Evolutionary conservation across 2,329 filamentous ascomycete genomes (phyloP), one percentile per base, ranked within the genome.

Genomic region (Cytospora mali): DNA sequence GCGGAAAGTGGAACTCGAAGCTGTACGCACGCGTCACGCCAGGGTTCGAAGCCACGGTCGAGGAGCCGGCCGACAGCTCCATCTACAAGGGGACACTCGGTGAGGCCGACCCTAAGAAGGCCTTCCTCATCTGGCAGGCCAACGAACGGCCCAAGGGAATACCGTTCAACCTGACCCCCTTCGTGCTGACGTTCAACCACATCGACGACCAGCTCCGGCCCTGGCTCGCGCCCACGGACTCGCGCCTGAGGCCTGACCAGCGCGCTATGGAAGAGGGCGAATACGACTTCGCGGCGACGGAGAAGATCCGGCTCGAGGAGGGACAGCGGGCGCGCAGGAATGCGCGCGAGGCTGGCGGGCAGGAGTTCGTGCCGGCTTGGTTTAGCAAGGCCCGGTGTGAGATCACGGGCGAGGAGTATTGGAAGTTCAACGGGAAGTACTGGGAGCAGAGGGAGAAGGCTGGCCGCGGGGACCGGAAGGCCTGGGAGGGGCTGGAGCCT

Each of bases 211-310:
- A 85, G n/a, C 82, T 99, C 21, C 80, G 79, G 57, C 85, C 89
- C 5, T 87, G 89, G 77, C 79, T 99, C 18, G 91, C 95, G 42
- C 95, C 95, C 0, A 99, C 95, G 0, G 95, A 99, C 75, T 96
- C 94, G 1, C 84, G 95, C n/a, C 81, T 97, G 33, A 84, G 95
- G 31, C 94, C 95, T 0, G 95, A 99, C 75, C 95, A 99, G 79
- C 85, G 95, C 13, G 95, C 95, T 2, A 99, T 99, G 95, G 95
- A 99, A 75, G 93, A 98, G 66, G 95, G 94, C n/a, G 87, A 93
- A 76, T 99, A 99, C 72, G 94, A 98, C 71, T 83, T 95, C 64
- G 95, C 95, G 1, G 95, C 94, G 0, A 86, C 85, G 6, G 95
- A 99, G 80, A 99, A 99, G 85, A 95, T 94, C 71, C 84, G 95